Percentiles rank a stretch among this genome's conserved stretches.
These are phyloP conservation scores for Picochlorum costavermella DNA, from an alignment of 139 green algal genomes.

Conservation along the genomic window DNA sequence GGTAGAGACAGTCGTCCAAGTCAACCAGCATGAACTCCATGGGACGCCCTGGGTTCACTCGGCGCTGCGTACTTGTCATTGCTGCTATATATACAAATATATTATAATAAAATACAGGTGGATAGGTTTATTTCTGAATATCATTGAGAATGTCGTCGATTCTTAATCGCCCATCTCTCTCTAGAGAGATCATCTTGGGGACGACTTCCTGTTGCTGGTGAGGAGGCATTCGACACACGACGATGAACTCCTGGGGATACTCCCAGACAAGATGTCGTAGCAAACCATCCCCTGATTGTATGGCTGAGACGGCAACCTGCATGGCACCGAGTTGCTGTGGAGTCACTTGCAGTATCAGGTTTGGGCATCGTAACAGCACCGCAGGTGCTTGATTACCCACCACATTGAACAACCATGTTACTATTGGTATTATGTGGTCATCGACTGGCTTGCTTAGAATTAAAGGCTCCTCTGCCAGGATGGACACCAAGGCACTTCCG, in stretches of 20 bases:
- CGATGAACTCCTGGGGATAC: too few relatives aligned
- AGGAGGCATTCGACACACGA: too few relatives aligned
- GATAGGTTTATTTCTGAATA: too few relatives aligned
- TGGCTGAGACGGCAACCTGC: not conserved
- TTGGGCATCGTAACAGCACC: slow-evolving; percentile 4
- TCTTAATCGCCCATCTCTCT: too few relatives aligned
- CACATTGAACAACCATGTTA: not conserved
- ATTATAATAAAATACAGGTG: too few relatives aligned
- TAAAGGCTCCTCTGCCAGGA: not conserved
- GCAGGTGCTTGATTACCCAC: not conserved
- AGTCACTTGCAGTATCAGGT: not conserved
- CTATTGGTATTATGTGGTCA: slow-evolving; percentile 6
- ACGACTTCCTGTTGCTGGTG: too few relatives aligned
- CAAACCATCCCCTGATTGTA: not conserved
- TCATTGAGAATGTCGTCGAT: too few relatives aligned
- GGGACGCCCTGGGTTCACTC: not conserved
- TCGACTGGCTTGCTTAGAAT: not conserved
- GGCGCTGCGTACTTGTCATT: too few relatives aligned
- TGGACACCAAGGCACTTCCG: not conserved
- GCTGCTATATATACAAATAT: too few relatives aligned
- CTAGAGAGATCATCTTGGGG: too few relatives aligned
- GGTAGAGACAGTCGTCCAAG: slow-evolving; percentile 54
- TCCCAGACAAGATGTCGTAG: too few relatives aligned
- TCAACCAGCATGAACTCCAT: slow-evolving; percentile 40
- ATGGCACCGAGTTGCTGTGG: not conserved